These are phyloP conservation scores for Metschnikowia aberdeeniae DNA, from an alignment of 805 yeast species.

Conservation along the genomic window DNA sequence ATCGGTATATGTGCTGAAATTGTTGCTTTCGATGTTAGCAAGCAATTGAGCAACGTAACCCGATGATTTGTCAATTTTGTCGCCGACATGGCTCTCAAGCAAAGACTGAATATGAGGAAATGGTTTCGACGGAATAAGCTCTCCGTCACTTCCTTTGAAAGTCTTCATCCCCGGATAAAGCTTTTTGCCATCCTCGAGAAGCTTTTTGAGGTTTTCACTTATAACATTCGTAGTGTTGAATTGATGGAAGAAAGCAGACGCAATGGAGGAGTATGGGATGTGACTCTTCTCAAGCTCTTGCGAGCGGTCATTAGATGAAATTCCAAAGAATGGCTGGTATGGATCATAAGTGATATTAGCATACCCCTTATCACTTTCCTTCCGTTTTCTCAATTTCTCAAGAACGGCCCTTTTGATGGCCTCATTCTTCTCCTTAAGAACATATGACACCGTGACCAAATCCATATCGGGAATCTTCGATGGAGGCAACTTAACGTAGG, in stretches of 20 bases:
- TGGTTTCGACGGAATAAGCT: constrained; percentile 43
- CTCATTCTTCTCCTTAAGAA: constrained; percentile 68
- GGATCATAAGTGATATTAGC: constrained; percentile 86
- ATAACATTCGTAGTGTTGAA: constrained; percentile 57
- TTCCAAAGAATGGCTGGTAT: constrained; percentile 72
- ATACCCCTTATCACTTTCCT: constrained; percentile 68
- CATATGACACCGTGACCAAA: constrained; percentile 72
- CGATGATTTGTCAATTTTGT: constrained; percentile 19
- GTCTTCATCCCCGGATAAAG: constrained; percentile 43
- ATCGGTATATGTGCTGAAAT: constrained; percentile 37
- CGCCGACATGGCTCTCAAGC: constrained; percentile 26
- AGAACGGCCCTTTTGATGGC: constrained; percentile 80
- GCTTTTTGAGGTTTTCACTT: constrained; percentile 36
- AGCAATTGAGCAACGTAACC: constrained; percentile 39
- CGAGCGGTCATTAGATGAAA: constrained; percentile 48
- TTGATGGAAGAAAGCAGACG: constrained; percentile 61
- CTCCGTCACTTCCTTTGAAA: constrained; percentile 50
- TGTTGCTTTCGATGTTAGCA: constrained; percentile 35
- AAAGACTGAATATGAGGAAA: constrained; percentile 47
- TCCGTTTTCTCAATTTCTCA: constrained; percentile 72
- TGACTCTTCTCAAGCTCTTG: constrained; percentile 51
- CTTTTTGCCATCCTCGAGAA: constrained; percentile 42
- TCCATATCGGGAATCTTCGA: constrained; percentile 93
- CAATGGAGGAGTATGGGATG: constrained; percentile 75
- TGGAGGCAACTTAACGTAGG: constrained; percentile 82